Percentiles rank a stretch among this genome's conserved stretches.
phyloP scores from a whole-genome alignment of 805 yeast species.

The Brettanomyces naardenensis region DNA sequence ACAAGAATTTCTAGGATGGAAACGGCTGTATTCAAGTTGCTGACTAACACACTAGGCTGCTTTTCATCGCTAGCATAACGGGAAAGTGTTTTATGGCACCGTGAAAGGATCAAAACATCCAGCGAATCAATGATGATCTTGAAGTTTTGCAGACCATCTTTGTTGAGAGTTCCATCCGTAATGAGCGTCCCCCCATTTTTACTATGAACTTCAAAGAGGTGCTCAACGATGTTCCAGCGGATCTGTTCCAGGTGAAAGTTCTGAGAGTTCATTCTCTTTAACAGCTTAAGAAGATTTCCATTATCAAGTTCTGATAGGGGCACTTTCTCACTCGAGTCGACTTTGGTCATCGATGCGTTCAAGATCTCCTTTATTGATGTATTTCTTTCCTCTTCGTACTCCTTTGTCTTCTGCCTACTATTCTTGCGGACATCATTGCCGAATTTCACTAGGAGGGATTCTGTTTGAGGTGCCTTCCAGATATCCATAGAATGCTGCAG shows the following conservation, averaged over 20 bases:
- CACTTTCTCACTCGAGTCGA: slow-evolving; percentile 7
- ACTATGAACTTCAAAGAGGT: slow-evolving; percentile 12
- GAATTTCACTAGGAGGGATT: slow-evolving; percentile 15
- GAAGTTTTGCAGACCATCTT: slow-evolving; percentile 14
- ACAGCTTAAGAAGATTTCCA: slow-evolving; percentile 11
- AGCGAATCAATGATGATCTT: slow-evolving; percentile 21
- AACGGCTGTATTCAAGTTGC: slow-evolving; percentile 20
- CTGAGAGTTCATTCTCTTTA: slow-evolving; percentile 12
- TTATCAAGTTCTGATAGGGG: slow-evolving; percentile 13
- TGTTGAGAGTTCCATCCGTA: slow-evolving; percentile 16
- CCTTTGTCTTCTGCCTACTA: slow-evolving; percentile 1
- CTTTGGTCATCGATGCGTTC: slow-evolving; percentile 11
- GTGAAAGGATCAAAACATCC: slow-evolving; percentile 17
- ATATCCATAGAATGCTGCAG: slow-evolving; percentile 9
- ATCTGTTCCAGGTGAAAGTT: slow-evolving; percentile 22
- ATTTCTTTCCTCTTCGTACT: not conserved
- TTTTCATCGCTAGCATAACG: not conserved
- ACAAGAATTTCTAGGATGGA: slow-evolving; percentile 36
- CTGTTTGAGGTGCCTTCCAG: slow-evolving; percentile 18
- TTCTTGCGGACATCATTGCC: slow-evolving; percentile 7
- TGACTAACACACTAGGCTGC: not conserved
- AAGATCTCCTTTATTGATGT: slow-evolving; percentile 25
- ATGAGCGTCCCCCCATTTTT: slow-evolving; percentile 15
- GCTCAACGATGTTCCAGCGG: slow-evolving; percentile 18
- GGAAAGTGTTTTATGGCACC: slow-evolving; percentile 5